Conservation (phyloP, 2,329 filamentous ascomycete species). For the Trematosphaeria pertusa region DNA sequence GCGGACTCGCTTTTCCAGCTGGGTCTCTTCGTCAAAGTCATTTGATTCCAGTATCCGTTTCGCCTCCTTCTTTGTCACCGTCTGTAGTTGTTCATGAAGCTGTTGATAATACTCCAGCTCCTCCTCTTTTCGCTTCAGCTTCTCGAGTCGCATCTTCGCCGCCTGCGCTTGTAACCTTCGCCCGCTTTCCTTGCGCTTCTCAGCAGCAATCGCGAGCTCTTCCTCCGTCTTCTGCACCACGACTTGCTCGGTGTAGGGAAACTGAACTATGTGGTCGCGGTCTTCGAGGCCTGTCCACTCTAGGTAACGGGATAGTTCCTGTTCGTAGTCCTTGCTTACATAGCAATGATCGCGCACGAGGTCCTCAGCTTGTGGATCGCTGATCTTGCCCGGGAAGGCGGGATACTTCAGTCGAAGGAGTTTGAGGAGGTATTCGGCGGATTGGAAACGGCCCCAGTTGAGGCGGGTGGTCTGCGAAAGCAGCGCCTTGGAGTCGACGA, state of each 20-base stretch:
- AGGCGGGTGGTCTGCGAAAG: constrained; percentile 85
- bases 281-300: constrained; percentile 94
- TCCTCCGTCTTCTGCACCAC: constrained; percentile 92
- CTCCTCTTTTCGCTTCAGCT: constrained; percentile 93
- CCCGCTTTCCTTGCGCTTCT: constrained; percentile 94
- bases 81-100: constrained; percentile 72
- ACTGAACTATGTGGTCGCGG: constrained; percentile 86
- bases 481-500: constrained; percentile 84
- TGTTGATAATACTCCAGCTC: constrained; percentile 94
- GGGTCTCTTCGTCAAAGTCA: constrained; percentile 88
- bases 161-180: constrained; percentile 92
- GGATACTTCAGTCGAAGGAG: constrained; percentile 92
- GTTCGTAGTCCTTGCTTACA: constrained; percentile 81
- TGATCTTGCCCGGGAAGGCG: constrained; percentile 84
- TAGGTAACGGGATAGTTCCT: constrained; percentile 76
- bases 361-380: constrained; percentile 83
- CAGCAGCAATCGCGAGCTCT: constrained; percentile 86
- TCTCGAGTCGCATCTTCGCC: constrained; percentile 95
- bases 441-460: constrained; percentile 94
- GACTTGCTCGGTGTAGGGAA: constrained; percentile 91
- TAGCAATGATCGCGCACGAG: constrained; percentile 91
- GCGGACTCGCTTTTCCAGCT: constrained; percentile 82
- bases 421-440: constrained; percentile 88
- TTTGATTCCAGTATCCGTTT: constrained; percentile 85
- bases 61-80: constrained; percentile 86